Conservation (phyloP, 257 asterid genomes). For the Verbascum thapsus region DNA sequence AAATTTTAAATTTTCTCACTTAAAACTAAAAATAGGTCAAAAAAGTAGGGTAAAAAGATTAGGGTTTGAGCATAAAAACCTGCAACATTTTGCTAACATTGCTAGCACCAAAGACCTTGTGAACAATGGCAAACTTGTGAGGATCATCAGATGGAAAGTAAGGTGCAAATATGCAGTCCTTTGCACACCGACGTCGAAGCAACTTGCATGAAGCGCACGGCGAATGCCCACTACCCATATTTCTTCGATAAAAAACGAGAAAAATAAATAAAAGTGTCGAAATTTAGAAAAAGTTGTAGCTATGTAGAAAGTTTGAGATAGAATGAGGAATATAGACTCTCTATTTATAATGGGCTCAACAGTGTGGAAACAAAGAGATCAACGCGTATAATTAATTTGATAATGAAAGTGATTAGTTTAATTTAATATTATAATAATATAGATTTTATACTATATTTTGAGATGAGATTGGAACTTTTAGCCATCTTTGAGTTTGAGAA, state of each 20-base stretch:
- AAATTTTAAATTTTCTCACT: too few relatives aligned
- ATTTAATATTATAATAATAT: too few relatives aligned
- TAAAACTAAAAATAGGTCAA: too few relatives aligned
- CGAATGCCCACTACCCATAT: slow-evolving; percentile 45
- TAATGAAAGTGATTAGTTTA: slow-evolving; percentile 24
- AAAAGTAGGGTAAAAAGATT: too few relatives aligned
- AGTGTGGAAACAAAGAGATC: slow-evolving; percentile 2
- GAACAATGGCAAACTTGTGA: slow-evolving; percentile 69
- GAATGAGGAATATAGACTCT: slow-evolving; percentile 13
- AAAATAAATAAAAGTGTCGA: too few relatives aligned
- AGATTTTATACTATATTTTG: too few relatives aligned
- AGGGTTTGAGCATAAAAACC: slow-evolving; percentile 32
- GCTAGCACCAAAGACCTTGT: slow-evolving; percentile 59
- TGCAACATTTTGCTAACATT: slow-evolving; percentile 71
- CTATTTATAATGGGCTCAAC: slow-evolving; percentile 37
- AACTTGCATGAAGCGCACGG: slow-evolving; percentile 77
- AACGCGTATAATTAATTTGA: too few relatives aligned
- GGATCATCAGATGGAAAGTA: slow-evolving; percentile 66
- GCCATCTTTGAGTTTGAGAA: slow-evolving; percentile 25
- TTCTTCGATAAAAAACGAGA: neutral
- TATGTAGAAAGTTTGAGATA: neutral
- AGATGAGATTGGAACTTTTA: slow-evolving; percentile 23
- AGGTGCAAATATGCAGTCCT: slow-evolving; percentile 66
- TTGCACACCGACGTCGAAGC: slow-evolving; percentile 67
- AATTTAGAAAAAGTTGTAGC: neutral